Evolutionary conservation across 2,329 filamentous ascomycete species (phyloP).

Genomic region (Colletotrichum cereale): DNA sequence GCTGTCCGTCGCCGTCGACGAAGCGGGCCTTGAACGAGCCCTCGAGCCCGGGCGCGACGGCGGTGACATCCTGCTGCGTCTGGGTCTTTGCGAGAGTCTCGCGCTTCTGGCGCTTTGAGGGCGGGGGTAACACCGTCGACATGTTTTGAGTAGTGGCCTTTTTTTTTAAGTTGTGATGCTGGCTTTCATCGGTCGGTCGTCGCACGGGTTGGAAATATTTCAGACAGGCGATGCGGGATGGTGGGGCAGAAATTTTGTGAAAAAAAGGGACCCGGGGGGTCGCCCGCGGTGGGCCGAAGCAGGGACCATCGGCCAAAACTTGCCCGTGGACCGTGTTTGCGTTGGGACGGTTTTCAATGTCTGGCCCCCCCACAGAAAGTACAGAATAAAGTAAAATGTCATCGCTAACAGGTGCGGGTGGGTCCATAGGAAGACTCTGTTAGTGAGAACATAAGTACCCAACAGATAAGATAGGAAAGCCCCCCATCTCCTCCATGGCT

Average conservation of each 20-base stretch:
- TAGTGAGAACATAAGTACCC: slow-evolving; percentile 12
- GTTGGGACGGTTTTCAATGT: slow-evolving; percentile 1
- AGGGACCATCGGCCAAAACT: slow-evolving; percentile 24
- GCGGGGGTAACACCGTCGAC: slow-evolving; percentile 86
- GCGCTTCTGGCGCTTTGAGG: slow-evolving; percentile 87
- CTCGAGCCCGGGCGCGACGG: slow-evolving; percentile 74
- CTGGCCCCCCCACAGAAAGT: not conserved
- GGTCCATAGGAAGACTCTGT: slow-evolving; percentile 23
- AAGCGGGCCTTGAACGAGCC: slow-evolving; percentile 90
- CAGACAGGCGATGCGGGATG: slow-evolving; percentile 36
- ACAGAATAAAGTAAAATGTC: not conserved
- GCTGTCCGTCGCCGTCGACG: slow-evolving; percentile 81
- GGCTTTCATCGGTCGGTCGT: slow-evolving; percentile 1
- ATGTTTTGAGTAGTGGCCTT: slow-evolving; percentile 65
- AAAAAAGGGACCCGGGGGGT: not conserved
- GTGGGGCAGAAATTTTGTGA: slow-evolving; percentile 39
- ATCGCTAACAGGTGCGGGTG: slow-evolving; percentile 25
- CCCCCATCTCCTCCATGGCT: not conserved
- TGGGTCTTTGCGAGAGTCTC: slow-evolving; percentile 78
- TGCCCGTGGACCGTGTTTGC: slow-evolving; percentile 24
- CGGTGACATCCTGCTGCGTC: slow-evolving; percentile 80
- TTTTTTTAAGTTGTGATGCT: slow-evolving; percentile 18
- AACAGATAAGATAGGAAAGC: not conserved
- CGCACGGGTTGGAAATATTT: slow-evolving; percentile 36
- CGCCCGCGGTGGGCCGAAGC: not conserved